These are phyloP conservation scores for Saccharomycopsis phalli DNA, from an alignment of 1,139 yeast genomes.

Conservation along the genomic window DNA sequence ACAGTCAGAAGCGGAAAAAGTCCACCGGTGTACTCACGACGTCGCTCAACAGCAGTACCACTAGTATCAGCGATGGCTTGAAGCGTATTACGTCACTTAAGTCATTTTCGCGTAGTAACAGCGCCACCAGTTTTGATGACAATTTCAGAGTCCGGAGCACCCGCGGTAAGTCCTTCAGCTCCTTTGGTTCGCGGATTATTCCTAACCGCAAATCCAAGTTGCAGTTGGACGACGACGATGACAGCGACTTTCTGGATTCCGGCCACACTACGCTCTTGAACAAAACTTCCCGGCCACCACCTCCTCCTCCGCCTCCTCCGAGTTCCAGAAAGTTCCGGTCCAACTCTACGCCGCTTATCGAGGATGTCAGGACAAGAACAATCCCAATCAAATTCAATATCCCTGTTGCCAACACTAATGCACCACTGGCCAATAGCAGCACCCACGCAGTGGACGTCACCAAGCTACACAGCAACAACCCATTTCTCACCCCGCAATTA, in stretches of 20 bases:
- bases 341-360: conserved; percentile 6
- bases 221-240: not conserved
- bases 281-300: too few relatives aligned
- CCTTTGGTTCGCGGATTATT: not conserved
- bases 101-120: not conserved
- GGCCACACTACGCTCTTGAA: not conserved
- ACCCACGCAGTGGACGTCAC: too few relatives aligned
- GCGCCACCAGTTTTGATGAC: too few relatives aligned
- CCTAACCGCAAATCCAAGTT: conserved; percentile 1
- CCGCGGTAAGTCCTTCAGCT: conserved; percentile 11
- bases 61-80: not conserved
- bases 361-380: conserved; percentile 4
- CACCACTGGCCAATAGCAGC: too few relatives aligned
- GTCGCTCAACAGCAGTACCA: conserved; percentile 1
- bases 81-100: not conserved
- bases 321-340: conserved; percentile 4
- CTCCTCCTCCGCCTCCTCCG: conserved; percentile 3
- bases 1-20: not conserved
- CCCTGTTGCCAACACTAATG: conserved; percentile 1
- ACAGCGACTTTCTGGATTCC: not conserved
- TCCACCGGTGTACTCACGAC: not conserved
- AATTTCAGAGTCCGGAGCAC: too few relatives aligned
- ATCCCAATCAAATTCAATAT: conserved; percentile 9
- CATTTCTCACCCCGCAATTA: conserved; percentile 16
- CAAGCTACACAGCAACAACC: too few relatives aligned